A percentile compares a stretch with the other conserved stretches of the same genome.
Conservation (phyloP, 805 yeast genomes). For the Wickerhamomyces bovis region DNA sequence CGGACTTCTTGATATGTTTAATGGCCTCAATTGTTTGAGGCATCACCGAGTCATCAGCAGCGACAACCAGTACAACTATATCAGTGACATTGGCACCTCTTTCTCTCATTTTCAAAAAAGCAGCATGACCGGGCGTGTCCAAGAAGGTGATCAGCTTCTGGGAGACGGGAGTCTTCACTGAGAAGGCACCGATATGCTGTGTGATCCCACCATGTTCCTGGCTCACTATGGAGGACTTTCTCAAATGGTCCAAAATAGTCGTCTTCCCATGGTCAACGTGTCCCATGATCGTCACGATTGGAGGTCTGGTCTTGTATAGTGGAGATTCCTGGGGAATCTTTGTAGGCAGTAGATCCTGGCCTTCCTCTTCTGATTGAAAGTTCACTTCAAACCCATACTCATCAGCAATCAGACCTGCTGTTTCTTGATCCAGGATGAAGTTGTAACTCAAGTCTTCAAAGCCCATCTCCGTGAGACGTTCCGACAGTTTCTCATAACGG, state of each 20-base stretch:
- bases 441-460: slow-evolving; percentile 64
- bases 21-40: slow-evolving; percentile 97
- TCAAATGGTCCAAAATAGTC: slow-evolving; percentile 78
- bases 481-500: slow-evolving; percentile 53
- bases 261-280: slow-evolving; percentile 99
- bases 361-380: slow-evolving; percentile 22
- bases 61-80: slow-evolving; percentile 86
- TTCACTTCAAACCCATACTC: slow-evolving; percentile 69
- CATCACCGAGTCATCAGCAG: slow-evolving; percentile 96
- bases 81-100: slow-evolving; percentile 95
- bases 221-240: slow-evolving; percentile 78
- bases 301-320: slow-evolving; percentile 65
- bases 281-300: slow-evolving; percentile 97
- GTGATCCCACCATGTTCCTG: slow-evolving; percentile 95
- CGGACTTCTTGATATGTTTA: slow-evolving; percentile 79
- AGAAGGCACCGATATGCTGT: slow-evolving; percentile 96
- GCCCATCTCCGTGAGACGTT: slow-evolving; percentile 60
- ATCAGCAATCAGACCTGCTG: slow-evolving; percentile 80
- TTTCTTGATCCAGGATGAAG: slow-evolving; percentile 79
- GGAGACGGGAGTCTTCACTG: slow-evolving; percentile 71
- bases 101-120: slow-evolving; percentile 92
- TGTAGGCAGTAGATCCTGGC: slow-evolving; percentile 50
- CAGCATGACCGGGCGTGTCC: slow-evolving; percentile 98
- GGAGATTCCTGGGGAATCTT: slow-evolving; percentile 38
- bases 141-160: slow-evolving; percentile 78